These are phyloP conservation scores for Albugo candida DNA, from an alignment of 352 stramenopile species.

Conservation along the genomic window DNA sequence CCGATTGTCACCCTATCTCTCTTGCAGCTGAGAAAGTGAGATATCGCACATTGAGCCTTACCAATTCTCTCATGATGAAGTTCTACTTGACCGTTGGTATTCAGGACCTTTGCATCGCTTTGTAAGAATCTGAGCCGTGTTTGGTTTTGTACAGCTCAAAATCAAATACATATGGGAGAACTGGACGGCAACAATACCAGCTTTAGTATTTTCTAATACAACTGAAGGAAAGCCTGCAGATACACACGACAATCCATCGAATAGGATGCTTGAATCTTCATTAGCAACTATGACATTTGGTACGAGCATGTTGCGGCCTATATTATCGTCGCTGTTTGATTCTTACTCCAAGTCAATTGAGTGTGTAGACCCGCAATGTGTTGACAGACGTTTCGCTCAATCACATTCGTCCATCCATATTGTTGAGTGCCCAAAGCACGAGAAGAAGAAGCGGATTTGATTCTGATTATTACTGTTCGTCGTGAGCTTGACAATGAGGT, in stretches of 20 bases:
- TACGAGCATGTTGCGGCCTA: slow-evolving; percentile 44
- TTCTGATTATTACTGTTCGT: not conserved
- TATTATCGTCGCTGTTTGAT: not conserved
- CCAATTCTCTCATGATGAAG: slow-evolving; percentile 58
- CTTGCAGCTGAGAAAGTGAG: slow-evolving; percentile 47
- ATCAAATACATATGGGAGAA: slow-evolving; percentile 66
- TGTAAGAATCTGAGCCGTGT: slow-evolving; percentile 16
- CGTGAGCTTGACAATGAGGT: not conserved
- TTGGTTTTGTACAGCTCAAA: slow-evolving; percentile 67
- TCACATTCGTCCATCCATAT: too few relatives aligned
- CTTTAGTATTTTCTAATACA: slow-evolving; percentile 41
- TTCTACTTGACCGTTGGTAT: slow-evolving; percentile 44
- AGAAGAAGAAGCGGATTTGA: not conserved
- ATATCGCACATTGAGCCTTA: slow-evolving; percentile 34
- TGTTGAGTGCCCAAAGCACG: too few relatives aligned
- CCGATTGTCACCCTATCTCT: slow-evolving; percentile 43
- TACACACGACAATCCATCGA: slow-evolving; percentile 71
- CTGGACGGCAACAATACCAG: slow-evolving; percentile 58
- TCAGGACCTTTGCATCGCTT: slow-evolving; percentile 58
- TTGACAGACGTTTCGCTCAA: too few relatives aligned
- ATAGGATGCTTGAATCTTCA: slow-evolving; percentile 57
- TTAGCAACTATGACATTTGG: slow-evolving; percentile 35
- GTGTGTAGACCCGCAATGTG: too few relatives aligned
- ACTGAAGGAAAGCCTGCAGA: slow-evolving; percentile 30
- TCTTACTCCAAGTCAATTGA: too few relatives aligned